Conservation (phyloP, 1,139 yeast genomes). For the Ogataea hybrid region DNA sequence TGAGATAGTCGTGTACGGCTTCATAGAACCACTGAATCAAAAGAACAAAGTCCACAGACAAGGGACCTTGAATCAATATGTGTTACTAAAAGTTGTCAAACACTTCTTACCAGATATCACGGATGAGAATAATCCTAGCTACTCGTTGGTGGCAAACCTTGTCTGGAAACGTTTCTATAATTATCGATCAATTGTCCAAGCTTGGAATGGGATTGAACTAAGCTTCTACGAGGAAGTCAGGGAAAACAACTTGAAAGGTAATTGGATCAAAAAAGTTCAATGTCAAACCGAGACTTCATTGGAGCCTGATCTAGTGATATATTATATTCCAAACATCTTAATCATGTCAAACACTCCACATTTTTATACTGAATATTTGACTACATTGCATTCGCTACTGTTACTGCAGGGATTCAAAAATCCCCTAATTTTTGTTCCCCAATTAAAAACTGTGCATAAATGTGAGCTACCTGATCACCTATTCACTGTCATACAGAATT, state of each 20-base stretch:
- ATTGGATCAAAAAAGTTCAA: constrained; percentile 35
- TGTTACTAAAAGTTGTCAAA: constrained; percentile 19
- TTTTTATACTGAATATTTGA: constrained; percentile 39
- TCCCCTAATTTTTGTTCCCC: constrained; percentile 41
- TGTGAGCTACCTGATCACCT: constrained; percentile 31
- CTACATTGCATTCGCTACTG: constrained; percentile 36
- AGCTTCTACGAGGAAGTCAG: constrained; percentile 23
- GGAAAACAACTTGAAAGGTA: constrained; percentile 28
- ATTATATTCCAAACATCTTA: constrained; percentile 34
- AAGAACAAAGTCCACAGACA: constrained; percentile 24
- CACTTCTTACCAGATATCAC: constrained; percentile 20
- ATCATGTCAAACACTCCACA: constrained; percentile 33
- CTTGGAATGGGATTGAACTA: constrained; percentile 31
- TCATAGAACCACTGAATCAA: constrained; percentile 26
- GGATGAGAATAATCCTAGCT: constrained; percentile 20
- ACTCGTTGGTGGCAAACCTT: constrained; percentile 27
- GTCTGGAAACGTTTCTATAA: constrained; percentile 31
- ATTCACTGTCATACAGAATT: constrained; percentile 29
- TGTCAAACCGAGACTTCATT: constrained; percentile 17
- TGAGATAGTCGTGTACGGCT: constrained; percentile 25
- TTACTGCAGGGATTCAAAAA: constrained; percentile 43
- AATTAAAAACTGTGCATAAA: constrained; percentile 26
- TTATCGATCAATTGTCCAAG: constrained; percentile 27
- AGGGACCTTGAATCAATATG: constrained; percentile 27
- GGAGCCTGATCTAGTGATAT: constrained; percentile 35